These are phyloP conservation scores for Dalbergia cultrata DNA, from an alignment of 306 rosid species.

Conservation along the genomic window DNA sequence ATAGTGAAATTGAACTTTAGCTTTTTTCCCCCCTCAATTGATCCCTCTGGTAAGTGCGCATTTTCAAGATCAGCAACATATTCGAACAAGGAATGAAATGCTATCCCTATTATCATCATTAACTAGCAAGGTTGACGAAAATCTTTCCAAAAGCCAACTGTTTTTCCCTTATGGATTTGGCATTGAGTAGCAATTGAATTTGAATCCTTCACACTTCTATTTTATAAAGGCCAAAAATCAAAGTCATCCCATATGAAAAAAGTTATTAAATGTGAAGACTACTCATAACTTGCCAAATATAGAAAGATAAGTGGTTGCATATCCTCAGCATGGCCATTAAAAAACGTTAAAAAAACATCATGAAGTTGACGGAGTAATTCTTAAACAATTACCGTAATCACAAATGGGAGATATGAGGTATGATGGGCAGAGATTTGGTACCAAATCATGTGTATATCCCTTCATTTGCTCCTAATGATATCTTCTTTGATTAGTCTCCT, in stretches of 20 bases:
- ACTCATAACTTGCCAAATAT: conserved; percentile 43
- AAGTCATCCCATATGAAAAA: conserved; percentile 30
- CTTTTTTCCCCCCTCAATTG: conserved; percentile 32
- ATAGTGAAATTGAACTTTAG: conserved; percentile 47
- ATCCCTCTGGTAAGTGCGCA: conserved; percentile 61
- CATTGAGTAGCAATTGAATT: conserved; percentile 56
- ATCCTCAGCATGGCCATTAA: conserved; percentile 38
- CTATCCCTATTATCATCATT: conserved; percentile 52
- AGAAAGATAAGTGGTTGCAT: conserved; percentile 54
- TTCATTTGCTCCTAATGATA: conserved; percentile 52
- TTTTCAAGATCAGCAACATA: conserved; percentile 51
- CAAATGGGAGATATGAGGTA: conserved; percentile 48
- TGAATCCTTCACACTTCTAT: conserved; percentile 44
- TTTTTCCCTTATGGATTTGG: conserved; percentile 54
- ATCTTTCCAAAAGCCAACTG: conserved; percentile 33
- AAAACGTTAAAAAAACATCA: conserved; percentile 39
- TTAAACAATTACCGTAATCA: conserved; percentile 39
- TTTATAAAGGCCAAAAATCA: conserved; percentile 47
- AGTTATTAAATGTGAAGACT: conserved; percentile 22
- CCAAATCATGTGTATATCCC: conserved; percentile 61
- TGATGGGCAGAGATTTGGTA: conserved; percentile 63
- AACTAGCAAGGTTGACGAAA: conserved; percentile 45
- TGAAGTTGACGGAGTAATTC: conserved; percentile 45
- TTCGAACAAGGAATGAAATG: conserved; percentile 28
- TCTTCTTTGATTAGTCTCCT: conserved; percentile 47